These are phyloP conservation scores for Nothomitra cinnamomea DNA, from an alignment of 2,329 filamentous ascomycete species.

Conservation along the genomic window DNA sequence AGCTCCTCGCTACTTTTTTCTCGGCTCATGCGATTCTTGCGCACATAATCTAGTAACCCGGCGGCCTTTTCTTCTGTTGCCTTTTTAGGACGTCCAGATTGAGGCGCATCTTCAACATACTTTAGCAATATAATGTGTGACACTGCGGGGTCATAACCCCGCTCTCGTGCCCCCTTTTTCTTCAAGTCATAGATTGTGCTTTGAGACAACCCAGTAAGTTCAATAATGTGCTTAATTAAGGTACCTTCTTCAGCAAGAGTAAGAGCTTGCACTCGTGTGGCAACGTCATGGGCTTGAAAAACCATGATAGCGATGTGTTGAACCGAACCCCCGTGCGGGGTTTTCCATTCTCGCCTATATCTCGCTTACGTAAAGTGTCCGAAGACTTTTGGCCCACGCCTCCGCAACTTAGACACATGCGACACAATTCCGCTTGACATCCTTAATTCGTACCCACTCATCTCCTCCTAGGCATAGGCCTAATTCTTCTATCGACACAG, in stretches of 20 bases:
- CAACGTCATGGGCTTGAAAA: not conserved
- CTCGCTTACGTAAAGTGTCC: not conserved
- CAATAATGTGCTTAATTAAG: not conserved
- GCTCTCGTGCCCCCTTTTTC: not conserved
- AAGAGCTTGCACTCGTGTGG: not conserved
- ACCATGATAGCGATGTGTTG: not conserved
- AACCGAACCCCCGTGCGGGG: not conserved
- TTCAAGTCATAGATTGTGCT: not conserved
- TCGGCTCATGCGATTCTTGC: not conserved
- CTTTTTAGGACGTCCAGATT: not conserved
- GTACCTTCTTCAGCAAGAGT: not conserved
- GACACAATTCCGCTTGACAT: no score
- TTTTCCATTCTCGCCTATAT: not conserved
- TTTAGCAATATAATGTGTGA: not conserved
- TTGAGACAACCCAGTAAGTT: not conserved
- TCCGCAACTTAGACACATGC: no score
- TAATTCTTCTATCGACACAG: no score
- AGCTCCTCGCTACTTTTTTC: not conserved
- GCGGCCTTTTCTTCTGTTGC: not conserved
- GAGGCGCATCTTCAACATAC: conserved; percentile 2
- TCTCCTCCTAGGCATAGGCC: no score
- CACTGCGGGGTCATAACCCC: not conserved
- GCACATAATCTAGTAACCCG: not conserved
- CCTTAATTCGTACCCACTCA: no score
- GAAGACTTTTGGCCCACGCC: not conserved